phyloP scores from a whole-genome alignment of 1,284 basidiomycete genomes.

The Cryptococcus sp. region DNA sequence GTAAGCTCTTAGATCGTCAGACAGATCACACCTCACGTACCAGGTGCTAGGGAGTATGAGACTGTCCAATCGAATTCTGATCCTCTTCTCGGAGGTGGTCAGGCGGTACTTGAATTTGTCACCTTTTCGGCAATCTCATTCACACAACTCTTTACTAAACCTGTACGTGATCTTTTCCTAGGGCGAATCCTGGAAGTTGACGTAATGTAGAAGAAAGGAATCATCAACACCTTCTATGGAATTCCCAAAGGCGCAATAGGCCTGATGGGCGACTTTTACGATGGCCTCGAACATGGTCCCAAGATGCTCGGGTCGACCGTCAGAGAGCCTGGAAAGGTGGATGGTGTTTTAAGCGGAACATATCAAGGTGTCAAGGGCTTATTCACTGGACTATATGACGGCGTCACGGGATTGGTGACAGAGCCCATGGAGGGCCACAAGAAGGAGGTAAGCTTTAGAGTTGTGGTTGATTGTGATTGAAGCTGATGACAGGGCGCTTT shows the following conservation, averaged over 20 bases:
- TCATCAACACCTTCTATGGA: background rate
- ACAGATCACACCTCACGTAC: too few species aligned
- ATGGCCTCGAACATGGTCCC: slow-evolving; percentile 53
- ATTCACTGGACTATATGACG: slow-evolving; percentile 51
- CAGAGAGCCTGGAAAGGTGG: slow-evolving; percentile 47
- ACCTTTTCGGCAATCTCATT: background rate
- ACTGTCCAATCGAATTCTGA: background rate
- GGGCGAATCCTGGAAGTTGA: too few species aligned
- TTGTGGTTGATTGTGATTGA: slow-evolving; percentile 13
- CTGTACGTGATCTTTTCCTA: background rate
- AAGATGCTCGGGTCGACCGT: slow-evolving; percentile 50
- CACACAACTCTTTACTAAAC: background rate
- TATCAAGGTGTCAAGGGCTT: slow-evolving; percentile 49
- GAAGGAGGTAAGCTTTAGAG: slow-evolving; percentile 6
- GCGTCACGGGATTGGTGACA: slow-evolving; percentile 53
- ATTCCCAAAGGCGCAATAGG: slow-evolving; percentile 23
- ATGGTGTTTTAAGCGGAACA: slow-evolving; percentile 49
- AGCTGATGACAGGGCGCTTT: background rate
- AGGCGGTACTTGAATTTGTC: background rate
- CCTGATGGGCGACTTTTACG: slow-evolving; percentile 50
- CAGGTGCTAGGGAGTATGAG: background rate
- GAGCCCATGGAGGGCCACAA: slow-evolving; percentile 52
- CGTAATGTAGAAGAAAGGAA: background rate
- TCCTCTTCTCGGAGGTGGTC: background rate
- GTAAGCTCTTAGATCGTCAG: background rate